Conservation (phyloP, 2,329 filamentous ascomycete species). For the Aureobasidium sp. region DNA sequence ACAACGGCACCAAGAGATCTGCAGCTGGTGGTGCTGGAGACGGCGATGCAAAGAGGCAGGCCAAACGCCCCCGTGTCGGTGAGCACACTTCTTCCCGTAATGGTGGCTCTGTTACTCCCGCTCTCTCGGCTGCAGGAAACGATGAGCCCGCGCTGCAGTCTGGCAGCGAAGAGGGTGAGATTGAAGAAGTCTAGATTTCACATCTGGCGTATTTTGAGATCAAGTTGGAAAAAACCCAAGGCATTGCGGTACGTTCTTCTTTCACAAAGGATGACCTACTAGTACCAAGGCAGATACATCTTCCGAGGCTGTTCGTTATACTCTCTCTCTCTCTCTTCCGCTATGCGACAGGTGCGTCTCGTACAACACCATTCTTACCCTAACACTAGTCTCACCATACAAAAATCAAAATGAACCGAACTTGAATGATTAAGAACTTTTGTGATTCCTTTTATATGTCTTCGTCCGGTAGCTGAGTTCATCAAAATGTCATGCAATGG, state of each 20-base stretch:
- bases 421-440: slow-evolving; percentile 12
- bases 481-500: slow-evolving; percentile 13
- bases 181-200: slow-evolving; percentile 61
- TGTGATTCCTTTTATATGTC: slow-evolving; percentile 4
- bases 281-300: slow-evolving; percentile 7
- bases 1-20: slow-evolving; percentile 12
- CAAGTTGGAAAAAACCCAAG: background rate
- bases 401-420: slow-evolving; percentile 4
- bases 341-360: slow-evolving; percentile 6
- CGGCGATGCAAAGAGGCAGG: slow-evolving; percentile 8
- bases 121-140: slow-evolving; percentile 20
- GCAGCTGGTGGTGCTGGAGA: background rate
- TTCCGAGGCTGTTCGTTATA: no score
- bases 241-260: slow-evolving; percentile 14
- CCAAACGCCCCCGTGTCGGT: slow-evolving; percentile 29
- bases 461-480: background rate
- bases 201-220: background rate
- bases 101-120: slow-evolving; percentile 53
- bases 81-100: slow-evolving; percentile 54
- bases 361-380: background rate
- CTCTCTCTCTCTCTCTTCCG: background rate
- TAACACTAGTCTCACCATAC: slow-evolving; percentile 1
- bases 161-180: slow-evolving; percentile 96
- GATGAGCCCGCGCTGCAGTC: slow-evolving; percentile 63
- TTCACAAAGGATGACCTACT: slow-evolving; percentile 14